These are phyloP conservation scores for Eucalyptus regnans DNA, from an alignment of 345 rosid genomes.

Conservation along the genomic window DNA sequence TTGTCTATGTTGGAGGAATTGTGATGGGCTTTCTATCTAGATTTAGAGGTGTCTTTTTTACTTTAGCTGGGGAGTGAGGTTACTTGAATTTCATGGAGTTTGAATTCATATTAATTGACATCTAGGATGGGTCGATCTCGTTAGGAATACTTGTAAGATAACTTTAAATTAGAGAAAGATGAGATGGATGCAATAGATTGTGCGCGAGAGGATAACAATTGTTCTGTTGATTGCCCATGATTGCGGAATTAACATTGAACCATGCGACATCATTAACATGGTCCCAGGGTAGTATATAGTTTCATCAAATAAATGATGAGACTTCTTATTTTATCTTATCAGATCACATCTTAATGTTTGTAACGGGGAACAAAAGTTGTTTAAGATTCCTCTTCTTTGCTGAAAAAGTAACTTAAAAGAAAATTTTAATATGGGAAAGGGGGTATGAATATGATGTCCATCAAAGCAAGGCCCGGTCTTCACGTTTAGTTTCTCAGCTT, in stretches of 20 bases:
- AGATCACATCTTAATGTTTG: background rate
- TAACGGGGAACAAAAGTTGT: background rate
- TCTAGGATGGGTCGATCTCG: background rate
- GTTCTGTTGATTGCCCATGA: conserved; percentile 74
- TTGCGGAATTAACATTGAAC: conserved; percentile 80
- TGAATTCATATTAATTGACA: background rate
- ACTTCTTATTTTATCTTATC: background rate
- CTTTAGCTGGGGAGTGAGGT: background rate
- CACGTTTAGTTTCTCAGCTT: background rate
- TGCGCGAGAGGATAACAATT: conserved; percentile 76
- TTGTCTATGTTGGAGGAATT: too few relatives aligned
- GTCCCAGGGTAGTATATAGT: conserved; percentile 43
- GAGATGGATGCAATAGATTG: conserved; percentile 58
- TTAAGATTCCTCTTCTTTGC: background rate
- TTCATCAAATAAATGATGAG: too few relatives aligned
- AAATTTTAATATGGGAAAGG: background rate
- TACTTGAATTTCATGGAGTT: background rate
- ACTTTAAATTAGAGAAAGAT: background rate
- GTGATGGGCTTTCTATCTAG: accelerated
- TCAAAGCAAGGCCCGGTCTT: background rate
- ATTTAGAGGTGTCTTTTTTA: background rate
- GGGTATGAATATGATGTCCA: background rate
- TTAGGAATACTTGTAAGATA: background rate
- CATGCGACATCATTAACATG: conserved; percentile 76
- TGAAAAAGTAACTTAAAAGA: background rate